Percentiles rank a stretch among this genome's conserved stretches.
Conservation (phyloP, 148 eudicot genomes). For the Oxyria digyna region DNA sequence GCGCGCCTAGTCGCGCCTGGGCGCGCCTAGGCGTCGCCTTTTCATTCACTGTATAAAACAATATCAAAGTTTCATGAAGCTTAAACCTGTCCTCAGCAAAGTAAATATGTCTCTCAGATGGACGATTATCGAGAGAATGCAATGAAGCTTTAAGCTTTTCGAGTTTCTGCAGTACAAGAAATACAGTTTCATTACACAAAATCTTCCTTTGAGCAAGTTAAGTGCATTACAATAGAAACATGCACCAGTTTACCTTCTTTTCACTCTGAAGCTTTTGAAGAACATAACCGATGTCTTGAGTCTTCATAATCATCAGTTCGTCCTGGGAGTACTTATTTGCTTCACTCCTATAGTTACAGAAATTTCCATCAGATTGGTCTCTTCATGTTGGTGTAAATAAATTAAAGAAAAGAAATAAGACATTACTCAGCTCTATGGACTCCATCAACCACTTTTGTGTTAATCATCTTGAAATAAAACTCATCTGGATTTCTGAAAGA, state of each 20-base stretch:
- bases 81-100: slow-evolving; percentile 83
- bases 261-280: slow-evolving; percentile 73
- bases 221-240: neutral
- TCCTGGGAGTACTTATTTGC: slow-evolving; percentile 58
- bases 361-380: neutral
- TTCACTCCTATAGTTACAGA: slow-evolving; percentile 31
- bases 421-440: slow-evolving; percentile 61
- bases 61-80: neutral
- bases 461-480: slow-evolving; percentile 72
- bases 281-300: slow-evolving; percentile 71
- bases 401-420: neutral
- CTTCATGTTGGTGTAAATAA: neutral
- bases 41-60: no score
- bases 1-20: no score
- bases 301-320: slow-evolving; percentile 75
- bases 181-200: neutral
- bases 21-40: no score
- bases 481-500: slow-evolving; percentile 78
- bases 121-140: slow-evolving; percentile 40
- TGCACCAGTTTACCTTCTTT: slow-evolving; percentile 41
- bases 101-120: slow-evolving; percentile 49
- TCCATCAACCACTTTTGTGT: slow-evolving; percentile 49
- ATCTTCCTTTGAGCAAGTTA: neutral
- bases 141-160: slow-evolving; percentile 54
- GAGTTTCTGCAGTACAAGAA: slow-evolving; percentile 43